Conservation (phyloP, 768 basidiomycete species). For the Porphyrellus cyaneotinctus region DNA sequence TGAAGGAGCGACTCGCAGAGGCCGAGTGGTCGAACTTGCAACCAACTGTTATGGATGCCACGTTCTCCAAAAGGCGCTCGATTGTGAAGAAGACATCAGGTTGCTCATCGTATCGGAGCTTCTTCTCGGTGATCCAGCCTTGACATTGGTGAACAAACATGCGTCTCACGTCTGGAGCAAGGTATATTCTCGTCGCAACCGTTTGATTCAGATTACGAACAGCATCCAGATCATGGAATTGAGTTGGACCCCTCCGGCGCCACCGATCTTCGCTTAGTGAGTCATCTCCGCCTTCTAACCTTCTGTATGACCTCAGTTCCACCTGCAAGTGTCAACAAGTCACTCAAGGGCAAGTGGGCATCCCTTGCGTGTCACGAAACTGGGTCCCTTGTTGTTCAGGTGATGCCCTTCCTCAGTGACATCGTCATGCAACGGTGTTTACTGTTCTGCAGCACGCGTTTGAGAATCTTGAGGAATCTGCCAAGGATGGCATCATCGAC, state of each 20-base stretch:
- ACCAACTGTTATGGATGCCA: conserved; percentile 90
- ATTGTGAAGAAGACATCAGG: conserved; percentile 85
- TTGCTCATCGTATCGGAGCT: conserved; percentile 81
- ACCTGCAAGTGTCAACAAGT: conserved; percentile 69
- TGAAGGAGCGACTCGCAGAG: conserved; percentile 31
- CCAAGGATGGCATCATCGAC: conserved; percentile 81
- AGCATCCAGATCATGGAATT: conserved; percentile 76
- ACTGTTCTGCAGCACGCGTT: conserved; percentile 61
- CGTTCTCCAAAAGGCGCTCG: conserved; percentile 84
- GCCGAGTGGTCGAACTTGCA: conserved; percentile 80
- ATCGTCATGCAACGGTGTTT: conserved; percentile 1
- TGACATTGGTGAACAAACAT: conserved; percentile 86
- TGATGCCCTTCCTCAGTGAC: conserved; percentile 25
- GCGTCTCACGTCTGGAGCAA: conserved; percentile 93
- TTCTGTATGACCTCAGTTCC: conserved; percentile 2
- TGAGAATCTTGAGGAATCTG: conserved; percentile 78
- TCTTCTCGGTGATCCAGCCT: conserved; percentile 76
- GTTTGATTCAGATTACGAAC: conserved; percentile 5
- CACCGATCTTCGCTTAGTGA: conserved; percentile 84
- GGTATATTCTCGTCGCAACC: conserved; percentile 34
- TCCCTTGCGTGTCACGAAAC: conserved; percentile 88
- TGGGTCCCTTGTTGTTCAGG: conserved; percentile 84
- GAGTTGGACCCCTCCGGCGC: conserved; percentile 81
- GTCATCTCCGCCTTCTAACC: conserved; percentile 20
- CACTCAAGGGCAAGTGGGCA: conserved; percentile 86